Conservation (phyloP, 371 early-diverging fungal genomes). For the Mucor racemosus region DNA sequence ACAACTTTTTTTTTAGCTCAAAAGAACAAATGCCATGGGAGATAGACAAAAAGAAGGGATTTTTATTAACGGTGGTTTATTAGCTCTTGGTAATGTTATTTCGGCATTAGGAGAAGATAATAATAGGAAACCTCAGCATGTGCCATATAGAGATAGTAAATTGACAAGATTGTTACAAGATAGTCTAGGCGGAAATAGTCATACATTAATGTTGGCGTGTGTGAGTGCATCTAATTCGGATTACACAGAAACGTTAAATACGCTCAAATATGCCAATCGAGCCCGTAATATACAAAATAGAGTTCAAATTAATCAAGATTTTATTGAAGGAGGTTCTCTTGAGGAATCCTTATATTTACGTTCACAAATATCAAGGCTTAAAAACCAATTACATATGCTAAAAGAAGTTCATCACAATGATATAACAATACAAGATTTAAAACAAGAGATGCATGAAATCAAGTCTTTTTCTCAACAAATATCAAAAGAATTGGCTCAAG, state of each 20-base stretch:
- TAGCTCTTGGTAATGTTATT: slow-evolving; percentile 97
- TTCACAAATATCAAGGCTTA: slow-evolving; percentile 62
- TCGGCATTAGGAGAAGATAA: slow-evolving; percentile 90
- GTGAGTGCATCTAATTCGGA: slow-evolving; percentile 72
- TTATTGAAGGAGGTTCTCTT: slow-evolving; percentile 1
- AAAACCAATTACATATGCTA: slow-evolving; percentile 45
- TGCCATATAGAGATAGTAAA: slow-evolving; percentile 98
- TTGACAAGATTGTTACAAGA: slow-evolving; percentile 46
- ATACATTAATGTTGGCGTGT: slow-evolving; percentile 90
- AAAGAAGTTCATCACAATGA: slow-evolving; percentile 28
- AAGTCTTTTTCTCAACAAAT: slow-evolving; percentile 40
- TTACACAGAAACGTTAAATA: slow-evolving; percentile 85
- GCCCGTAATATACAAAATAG: slow-evolving; percentile 80
- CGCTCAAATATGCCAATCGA: slow-evolving; percentile 85
- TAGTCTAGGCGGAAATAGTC: slow-evolving; percentile 79
- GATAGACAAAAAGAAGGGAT: slow-evolving; percentile 95
- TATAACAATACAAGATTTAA: slow-evolving; percentile 29
- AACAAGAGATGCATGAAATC: slow-evolving; percentile 42
- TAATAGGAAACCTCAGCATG: slow-evolving; percentile 53
- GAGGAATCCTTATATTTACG: slow-evolving; percentile 62
- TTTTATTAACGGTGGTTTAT: slow-evolving; percentile 93
- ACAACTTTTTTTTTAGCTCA: slow-evolving; percentile 56
- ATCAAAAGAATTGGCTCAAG: slow-evolving; percentile 44
- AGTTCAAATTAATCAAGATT: slow-evolving; percentile 33
- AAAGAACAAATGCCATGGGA: slow-evolving; percentile 89